Evolutionary conservation across 305 asterid species (phyloP), one percentile per base, ranked within the genome.

Genomic region (Petunia hybrid): DNA sequence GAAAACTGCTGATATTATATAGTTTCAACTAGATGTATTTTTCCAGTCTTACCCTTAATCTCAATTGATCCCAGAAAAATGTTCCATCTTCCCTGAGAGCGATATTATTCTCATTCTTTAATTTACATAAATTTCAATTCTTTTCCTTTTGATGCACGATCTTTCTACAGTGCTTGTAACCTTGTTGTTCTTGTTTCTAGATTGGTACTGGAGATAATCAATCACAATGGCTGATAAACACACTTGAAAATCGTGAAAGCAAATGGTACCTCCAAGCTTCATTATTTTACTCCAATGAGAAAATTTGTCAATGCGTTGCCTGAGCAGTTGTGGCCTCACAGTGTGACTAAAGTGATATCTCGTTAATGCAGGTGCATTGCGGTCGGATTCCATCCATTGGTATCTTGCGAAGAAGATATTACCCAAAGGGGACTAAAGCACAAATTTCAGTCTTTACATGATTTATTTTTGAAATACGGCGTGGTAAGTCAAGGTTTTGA

Each of bases 331-430:
- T 51, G 57, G n/a, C 57, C 57, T 51, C 57, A 12, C 57, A 4
- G n/a, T 46, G 77, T 10, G 60, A 70, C 48, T 51, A 36, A 70
- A 74, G 78, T 53, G 64, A 1, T 53, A 13, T 8, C 1, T 16
- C 42, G 31, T 46, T 61, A 80, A 43, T 80, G 70, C 90, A 92
- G 97, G 97, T 84, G 82, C 84, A 75, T 91, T 83, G 88, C 82
- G 57, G 75, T 86, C 10, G 95, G 97, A 81, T 64, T 85, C 81
- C 86, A 92, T 86, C 89, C 86, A 53, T 53, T 89, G 80, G 80
- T 76, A 85, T 67, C 89, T 56, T 86, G 82, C 53, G 82, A 83
- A 39, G 76, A 80, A 42, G 85, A 81, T 35, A 76, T 55, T 56
- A 46, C 5, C 80, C 80, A 85, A 64, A 75, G n/a, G 36, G 83